Conservation (phyloP, 441 rosid genomes). For the Melianthus villosus region DNA sequence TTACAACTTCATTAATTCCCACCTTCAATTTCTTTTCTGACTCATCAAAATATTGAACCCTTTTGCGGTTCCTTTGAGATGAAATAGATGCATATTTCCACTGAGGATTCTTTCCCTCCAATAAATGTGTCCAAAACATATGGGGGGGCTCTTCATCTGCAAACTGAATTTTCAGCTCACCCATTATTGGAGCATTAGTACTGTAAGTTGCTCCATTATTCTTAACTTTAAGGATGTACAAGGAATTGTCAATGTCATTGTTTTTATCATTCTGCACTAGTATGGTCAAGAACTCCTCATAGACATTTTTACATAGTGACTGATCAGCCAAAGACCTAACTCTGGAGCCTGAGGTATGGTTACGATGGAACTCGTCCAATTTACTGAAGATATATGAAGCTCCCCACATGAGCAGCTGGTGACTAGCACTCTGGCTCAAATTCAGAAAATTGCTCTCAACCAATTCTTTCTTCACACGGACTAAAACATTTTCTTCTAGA, state of each 20-base stretch:
- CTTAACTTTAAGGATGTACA: slow-evolving; percentile 36
- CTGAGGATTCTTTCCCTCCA: slow-evolving; percentile 36
- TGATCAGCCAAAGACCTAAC: slow-evolving; percentile 17
- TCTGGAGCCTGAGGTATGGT: slow-evolving; percentile 10
- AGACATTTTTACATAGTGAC: slow-evolving; percentile 21
- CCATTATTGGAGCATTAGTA: slow-evolving; percentile 31
- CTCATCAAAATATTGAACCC: slow-evolving; percentile 24
- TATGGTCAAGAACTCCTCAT: slow-evolving; percentile 37
- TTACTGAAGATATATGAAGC: slow-evolving; percentile 45
- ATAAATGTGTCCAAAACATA: slow-evolving; percentile 54
- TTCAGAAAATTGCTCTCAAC: slow-evolving; percentile 30
- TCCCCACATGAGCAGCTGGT: slow-evolving; percentile 75
- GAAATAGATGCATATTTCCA: slow-evolving; percentile 52
- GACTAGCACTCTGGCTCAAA: slow-evolving; percentile 28
- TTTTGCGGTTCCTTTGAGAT: slow-evolving; percentile 54
- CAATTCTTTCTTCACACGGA: slow-evolving; percentile 50
- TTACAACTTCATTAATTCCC: slow-evolving; percentile 21
- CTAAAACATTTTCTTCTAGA: slow-evolving; percentile 61
- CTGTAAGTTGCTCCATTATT: slow-evolving; percentile 36
- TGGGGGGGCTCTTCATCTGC: slow-evolving; percentile 38
- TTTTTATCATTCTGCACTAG: slow-evolving; percentile 28
- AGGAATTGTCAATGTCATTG: slow-evolving; percentile 16
- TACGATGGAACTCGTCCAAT: slow-evolving; percentile 47
- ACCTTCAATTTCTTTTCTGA: slow-evolving; percentile 15
- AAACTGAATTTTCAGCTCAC: slow-evolving; percentile 38